phyloP scores from a whole-genome alignment of 2,329 filamentous ascomycete genomes.

The Simplicillium sp. region DNA sequence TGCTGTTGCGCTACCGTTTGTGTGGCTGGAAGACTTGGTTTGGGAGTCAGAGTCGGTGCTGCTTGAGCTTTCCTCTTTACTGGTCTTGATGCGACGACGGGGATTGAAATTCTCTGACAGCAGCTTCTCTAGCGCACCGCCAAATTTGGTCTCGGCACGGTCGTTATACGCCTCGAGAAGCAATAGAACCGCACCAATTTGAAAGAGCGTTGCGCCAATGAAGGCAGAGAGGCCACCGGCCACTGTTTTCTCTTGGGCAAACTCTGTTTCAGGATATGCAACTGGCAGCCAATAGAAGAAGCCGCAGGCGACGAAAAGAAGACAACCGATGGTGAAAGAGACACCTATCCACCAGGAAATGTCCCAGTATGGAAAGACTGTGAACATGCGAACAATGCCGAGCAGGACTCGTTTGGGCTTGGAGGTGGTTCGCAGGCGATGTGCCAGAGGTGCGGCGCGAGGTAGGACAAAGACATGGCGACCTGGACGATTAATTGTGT shows the following conservation, averaged over 20 bases:
- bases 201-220: conserved; percentile 51
- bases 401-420: conserved; percentile 5
- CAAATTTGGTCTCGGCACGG: conserved; percentile 47
- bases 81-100: background rate
- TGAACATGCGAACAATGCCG: conserved; percentile 11
- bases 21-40: background rate
- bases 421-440: conserved; percentile 6
- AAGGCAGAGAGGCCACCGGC: conserved; percentile 48
- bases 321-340: conserved; percentile 11
- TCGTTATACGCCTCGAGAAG: conserved; percentile 52
- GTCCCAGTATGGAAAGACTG: conserved; percentile 13
- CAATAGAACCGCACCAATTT: conserved; percentile 45
- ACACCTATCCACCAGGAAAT: conserved; percentile 12
- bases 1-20: background rate
- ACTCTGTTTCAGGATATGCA: conserved; percentile 38
- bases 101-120: conserved; percentile 5
- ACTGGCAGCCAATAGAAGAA: conserved; percentile 54
- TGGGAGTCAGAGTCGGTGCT: background rate
- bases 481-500: background rate
- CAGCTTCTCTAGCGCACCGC: conserved; percentile 43
- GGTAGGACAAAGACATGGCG: conserved; percentile 8
- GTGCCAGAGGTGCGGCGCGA: conserved; percentile 7
- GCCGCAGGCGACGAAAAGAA: conserved; percentile 11
- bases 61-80: background rate
- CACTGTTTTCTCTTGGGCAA: conserved; percentile 35